Evolutionary conservation across 495 filamentous ascomycete genomes (phyloP).

Genomic region (Tuber magnatum): DNA sequence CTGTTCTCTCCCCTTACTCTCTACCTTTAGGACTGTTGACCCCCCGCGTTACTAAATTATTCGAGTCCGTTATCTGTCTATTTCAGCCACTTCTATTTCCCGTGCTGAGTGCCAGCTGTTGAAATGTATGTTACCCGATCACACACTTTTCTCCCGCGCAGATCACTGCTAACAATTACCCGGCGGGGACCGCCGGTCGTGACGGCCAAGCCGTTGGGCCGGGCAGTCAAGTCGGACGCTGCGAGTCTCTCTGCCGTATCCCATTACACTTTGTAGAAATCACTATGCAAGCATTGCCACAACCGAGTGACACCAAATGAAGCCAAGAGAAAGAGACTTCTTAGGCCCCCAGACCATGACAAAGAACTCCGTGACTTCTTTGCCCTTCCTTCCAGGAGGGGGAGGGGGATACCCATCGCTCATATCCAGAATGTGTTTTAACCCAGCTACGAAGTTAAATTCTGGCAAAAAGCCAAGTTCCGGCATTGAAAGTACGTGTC

Average conservation of each 20-base stretch:
- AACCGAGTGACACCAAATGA: not conserved
- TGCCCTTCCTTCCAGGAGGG: not conserved
- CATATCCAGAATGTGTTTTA: not conserved
- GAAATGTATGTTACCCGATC: constrained; percentile 45
- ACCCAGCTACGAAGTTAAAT: not conserved
- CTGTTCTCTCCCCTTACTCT: too few species aligned
- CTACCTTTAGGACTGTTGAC: too few species aligned
- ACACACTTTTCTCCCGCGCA: too few species aligned
- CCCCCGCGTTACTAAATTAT: too few species aligned
- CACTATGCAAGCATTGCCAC: too few species aligned
- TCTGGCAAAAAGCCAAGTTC: not conserved
- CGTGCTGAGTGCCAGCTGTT: too few species aligned
- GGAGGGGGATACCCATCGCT: not conserved
- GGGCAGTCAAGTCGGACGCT: constrained; percentile 88
- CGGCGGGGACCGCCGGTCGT: too few species aligned
- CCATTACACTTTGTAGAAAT: too few species aligned
- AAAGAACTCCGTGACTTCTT: not conserved
- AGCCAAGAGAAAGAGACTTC: not conserved
- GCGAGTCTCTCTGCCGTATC: constrained; percentile 46
- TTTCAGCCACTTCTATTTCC: too few species aligned
- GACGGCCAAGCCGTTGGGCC: too few species aligned
- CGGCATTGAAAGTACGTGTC: not conserved
- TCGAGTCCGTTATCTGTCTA: too few species aligned
- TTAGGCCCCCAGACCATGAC: not conserved
- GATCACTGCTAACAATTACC: too few species aligned